Conservation (phyloP, 176 grass and related monocot genomes). For the Musa itinerans region DNA sequence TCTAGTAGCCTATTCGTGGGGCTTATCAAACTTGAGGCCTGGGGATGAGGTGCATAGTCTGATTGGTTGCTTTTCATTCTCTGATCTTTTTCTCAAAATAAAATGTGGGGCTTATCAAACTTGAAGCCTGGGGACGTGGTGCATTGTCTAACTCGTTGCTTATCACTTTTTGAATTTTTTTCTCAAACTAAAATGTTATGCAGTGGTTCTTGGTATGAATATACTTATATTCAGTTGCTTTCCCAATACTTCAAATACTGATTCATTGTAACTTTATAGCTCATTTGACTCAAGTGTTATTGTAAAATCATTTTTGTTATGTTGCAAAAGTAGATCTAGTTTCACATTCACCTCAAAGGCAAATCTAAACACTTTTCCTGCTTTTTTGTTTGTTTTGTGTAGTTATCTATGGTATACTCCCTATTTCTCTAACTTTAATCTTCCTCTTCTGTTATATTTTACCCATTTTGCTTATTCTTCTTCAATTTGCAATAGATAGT, state of each 20-base stretch:
- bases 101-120: conserved; percentile 27
- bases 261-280: no score
- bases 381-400: neutral
- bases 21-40: conserved; percentile 62
- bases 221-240: neutral
- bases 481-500: conserved; percentile 40
- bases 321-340: neutral
- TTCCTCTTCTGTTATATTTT: conserved; percentile 7
- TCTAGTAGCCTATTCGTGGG: conserved; percentile 91
- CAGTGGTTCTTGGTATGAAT: neutral
- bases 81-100: neutral
- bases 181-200: neutral
- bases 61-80: conserved; percentile 11
- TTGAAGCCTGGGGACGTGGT: conserved; percentile 77
- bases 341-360: neutral
- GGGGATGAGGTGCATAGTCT: conserved; percentile 56
- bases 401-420: neutral
- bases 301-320: neutral
- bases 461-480: conserved; percentile 3
- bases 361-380: neutral
- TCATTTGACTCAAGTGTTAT: neutral
- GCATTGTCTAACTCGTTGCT: neutral
- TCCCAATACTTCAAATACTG: neutral
- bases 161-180: conserved; percentile 11
- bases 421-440: neutral